phyloP scores from a whole-genome alignment of 345 rosid species.

The Euphorbia pulcherrima region DNA sequence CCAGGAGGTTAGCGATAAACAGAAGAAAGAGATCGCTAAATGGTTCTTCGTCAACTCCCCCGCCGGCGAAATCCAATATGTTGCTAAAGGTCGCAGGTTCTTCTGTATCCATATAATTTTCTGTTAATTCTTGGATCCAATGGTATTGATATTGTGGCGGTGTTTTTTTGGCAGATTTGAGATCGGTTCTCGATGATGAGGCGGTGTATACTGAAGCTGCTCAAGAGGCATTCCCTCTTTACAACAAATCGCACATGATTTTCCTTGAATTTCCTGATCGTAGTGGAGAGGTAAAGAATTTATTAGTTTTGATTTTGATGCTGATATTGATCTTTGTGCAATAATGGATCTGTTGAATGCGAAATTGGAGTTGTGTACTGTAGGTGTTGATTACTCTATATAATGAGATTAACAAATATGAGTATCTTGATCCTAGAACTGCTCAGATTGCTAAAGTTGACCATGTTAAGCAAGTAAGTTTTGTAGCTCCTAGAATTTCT shows the following conservation, averaged over 20 bases:
- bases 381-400: slow-evolving; percentile 70
- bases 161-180: slow-evolving; percentile 53
- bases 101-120: background rate
- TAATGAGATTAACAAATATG: slow-evolving; percentile 57
- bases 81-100: slow-evolving; percentile 63
- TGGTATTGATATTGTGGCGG: background rate
- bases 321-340: background rate
- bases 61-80: slow-evolving; percentile 92
- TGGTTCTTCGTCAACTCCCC: slow-evolving; percentile 98
- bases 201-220: slow-evolving; percentile 70
- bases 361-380: slow-evolving; percentile 5
- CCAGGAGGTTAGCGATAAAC: slow-evolving; percentile 54
- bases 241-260: slow-evolving; percentile 88
- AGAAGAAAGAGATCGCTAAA: slow-evolving; percentile 93
- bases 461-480: slow-evolving; percentile 87
- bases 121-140: background rate
- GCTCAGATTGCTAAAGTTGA: slow-evolving; percentile 81
- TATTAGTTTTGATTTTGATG: background rate
- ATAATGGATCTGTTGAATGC: slow-evolving; percentile 4
- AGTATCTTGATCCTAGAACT: slow-evolving; percentile 88
- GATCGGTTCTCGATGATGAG: slow-evolving; percentile 63
- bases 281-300: slow-evolving; percentile 54
- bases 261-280: slow-evolving; percentile 67
- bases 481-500: background rate
- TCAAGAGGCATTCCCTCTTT: slow-evolving; percentile 70